Evolutionary conservation across 2,329 filamentous ascomycete species (phyloP), one percentile per base, ranked within the genome.

Genomic region (Aquanectria penicillioides): DNA sequence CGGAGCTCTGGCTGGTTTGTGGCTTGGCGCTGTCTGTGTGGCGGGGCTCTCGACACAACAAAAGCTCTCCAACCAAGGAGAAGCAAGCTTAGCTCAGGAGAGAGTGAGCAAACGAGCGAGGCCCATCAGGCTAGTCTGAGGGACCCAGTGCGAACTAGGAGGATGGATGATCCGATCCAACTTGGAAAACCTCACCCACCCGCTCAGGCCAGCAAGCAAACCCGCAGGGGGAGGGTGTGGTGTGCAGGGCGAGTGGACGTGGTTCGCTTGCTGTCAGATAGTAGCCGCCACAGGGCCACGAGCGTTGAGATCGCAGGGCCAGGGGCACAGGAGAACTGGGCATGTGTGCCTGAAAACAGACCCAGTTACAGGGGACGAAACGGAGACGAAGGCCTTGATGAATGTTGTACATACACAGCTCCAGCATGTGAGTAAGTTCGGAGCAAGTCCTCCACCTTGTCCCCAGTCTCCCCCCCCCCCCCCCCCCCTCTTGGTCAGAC

Each of bases 271-370:
- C 56, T 59, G 57, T 60, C 53, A 66, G 61, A 62, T 54, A 51
- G 44, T 23, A 59, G 47, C 59, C 56, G 61, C 64, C 61, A 65
- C 53, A 23, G 38, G 20, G 38, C 49, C 49, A 36, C 36, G 49
- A 59, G 38, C 63, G 65, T 67, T 67, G 63, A 57, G 51, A 61
- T 65, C 51, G 57, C 51, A 49, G 41, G 47, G 48, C 38, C 26
- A 48, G 36, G 48, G 34, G 49, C 53, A 36, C 41, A 40, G 36
- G 40, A 36, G 50, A n/a, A n/a, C n/a, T n/a, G n/a, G n/a, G n/a
- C n/a, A n/a, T n/a, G 31, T 10, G 36, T 22, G 18, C n/a, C n/a
- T n/a, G 7, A 31, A 40, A 31, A 20, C 44, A 15, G 53, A n/a
- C 38, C 33, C 37, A 38, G 20, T 6, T 23, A 53, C 29, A 43